These are phyloP conservation scores for Trichosporon asahii DNA, from an alignment of 1,284 basidiomycete genomes.

Conservation along the genomic window DNA sequence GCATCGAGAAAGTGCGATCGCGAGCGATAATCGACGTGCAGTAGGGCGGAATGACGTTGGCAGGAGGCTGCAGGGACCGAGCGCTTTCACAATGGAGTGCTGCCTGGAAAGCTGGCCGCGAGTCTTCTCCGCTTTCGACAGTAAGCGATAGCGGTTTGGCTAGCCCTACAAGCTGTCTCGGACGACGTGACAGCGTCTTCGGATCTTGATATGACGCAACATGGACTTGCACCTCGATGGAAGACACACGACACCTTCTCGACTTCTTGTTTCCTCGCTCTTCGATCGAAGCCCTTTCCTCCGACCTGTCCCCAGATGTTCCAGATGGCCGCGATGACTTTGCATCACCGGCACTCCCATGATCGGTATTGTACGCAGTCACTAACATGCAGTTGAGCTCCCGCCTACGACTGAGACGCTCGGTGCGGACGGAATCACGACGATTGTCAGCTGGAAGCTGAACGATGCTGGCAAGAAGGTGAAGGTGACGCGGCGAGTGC, in stretches of 20 bases:
- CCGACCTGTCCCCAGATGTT: neutral
- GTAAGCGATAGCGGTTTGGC: too few relatives aligned
- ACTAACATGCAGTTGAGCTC: slow-evolving; percentile 30
- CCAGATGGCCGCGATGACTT: neutral
- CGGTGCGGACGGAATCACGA: slow-evolving; percentile 85
- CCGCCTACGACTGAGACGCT: slow-evolving; percentile 59
- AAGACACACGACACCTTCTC: too few relatives aligned
- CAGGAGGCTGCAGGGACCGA: neutral
- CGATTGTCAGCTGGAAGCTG: slow-evolving; percentile 74
- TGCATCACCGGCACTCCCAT: neutral
- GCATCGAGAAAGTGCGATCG: neutral
- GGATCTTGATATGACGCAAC: too few relatives aligned
- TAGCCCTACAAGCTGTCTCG: too few relatives aligned
- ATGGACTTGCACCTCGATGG: too few relatives aligned
- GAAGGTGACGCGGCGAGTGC: slow-evolving; percentile 82
- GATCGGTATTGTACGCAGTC: neutral
- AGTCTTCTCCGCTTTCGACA: neutral
- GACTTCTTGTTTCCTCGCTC: too few relatives aligned
- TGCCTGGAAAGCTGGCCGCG: neutral
- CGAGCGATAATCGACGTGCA: neutral
- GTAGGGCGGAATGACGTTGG: neutral
- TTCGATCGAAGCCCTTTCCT: too few relatives aligned
- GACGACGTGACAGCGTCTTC: too few relatives aligned
- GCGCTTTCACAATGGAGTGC: neutral
- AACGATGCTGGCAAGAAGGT: slow-evolving; percentile 94